Evolutionary conservation across 2,329 filamentous ascomycete genomes (phyloP).

Genomic region (Ascosphaera pollenicola): DNA sequence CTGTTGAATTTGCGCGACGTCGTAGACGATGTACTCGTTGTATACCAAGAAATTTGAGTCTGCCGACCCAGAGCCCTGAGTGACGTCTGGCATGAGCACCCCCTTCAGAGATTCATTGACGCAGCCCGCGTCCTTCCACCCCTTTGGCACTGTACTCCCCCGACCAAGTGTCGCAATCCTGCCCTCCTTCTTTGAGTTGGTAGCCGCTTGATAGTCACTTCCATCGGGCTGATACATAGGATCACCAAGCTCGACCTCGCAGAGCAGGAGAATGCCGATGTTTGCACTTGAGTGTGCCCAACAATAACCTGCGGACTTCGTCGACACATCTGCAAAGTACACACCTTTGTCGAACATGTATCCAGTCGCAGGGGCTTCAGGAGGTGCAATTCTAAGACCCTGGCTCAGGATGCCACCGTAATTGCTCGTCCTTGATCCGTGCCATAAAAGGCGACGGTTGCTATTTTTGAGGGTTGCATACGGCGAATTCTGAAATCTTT

Average conservation of each 20-base stretch:
- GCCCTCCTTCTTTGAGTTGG: slow-evolving; percentile 36
- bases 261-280: slow-evolving; percentile 55
- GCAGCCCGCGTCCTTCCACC: slow-evolving; percentile 54
- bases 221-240: slow-evolving; percentile 44
- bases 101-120: slow-evolving; percentile 44
- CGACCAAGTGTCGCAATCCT: slow-evolving; percentile 48
- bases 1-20: slow-evolving; percentile 25
- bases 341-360: slow-evolving; percentile 89
- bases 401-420: slow-evolving; percentile 74
- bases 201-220: slow-evolving; percentile 39
- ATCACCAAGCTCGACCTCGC: slow-evolving; percentile 60
- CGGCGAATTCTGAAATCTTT: slow-evolving; percentile 39
- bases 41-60: slow-evolving; percentile 5
- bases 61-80: not conserved
- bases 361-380: slow-evolving; percentile 50
- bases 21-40: slow-evolving; percentile 28
- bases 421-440: slow-evolving; percentile 64
- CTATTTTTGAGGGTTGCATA: slow-evolving; percentile 31
- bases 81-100: slow-evolving; percentile 34
- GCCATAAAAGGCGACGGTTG: slow-evolving; percentile 64
- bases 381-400: slow-evolving; percentile 69
- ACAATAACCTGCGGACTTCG: slow-evolving; percentile 67
- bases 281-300: slow-evolving; percentile 36
- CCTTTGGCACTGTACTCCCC: slow-evolving; percentile 38
- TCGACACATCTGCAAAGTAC: slow-evolving; percentile 68